These are phyloP conservation scores for Tarenaya hassleriana DNA, from an alignment of 345 rosid genomes.

Conservation along the genomic window DNA sequence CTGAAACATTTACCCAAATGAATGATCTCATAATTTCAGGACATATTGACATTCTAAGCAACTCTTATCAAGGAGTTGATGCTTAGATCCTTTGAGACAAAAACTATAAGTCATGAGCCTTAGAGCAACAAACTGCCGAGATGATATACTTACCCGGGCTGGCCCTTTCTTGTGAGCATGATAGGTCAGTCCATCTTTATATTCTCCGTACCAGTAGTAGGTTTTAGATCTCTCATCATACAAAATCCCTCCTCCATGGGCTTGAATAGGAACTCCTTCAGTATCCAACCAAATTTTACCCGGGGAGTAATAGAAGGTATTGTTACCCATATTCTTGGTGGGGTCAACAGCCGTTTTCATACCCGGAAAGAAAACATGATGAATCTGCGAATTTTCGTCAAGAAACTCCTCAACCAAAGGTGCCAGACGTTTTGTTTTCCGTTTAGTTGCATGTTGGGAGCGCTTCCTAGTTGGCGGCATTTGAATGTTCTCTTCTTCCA, in stretches of 20 bases:
- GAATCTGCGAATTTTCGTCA: slow-evolving; percentile 81
- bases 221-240: slow-evolving; percentile 49
- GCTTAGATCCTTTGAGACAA: neutral
- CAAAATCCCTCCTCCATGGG: slow-evolving; percentile 87
- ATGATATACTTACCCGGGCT: slow-evolving; percentile 57
- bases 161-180: slow-evolving; percentile 67
- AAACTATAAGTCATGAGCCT: neutral
- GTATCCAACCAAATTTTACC: slow-evolving; percentile 91
- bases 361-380: slow-evolving; percentile 72
- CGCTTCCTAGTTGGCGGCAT: slow-evolving; percentile 79
- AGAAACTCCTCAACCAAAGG: slow-evolving; percentile 87
- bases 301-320: slow-evolving; percentile 50
- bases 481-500: slow-evolving; percentile 67
- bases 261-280: slow-evolving; percentile 86
- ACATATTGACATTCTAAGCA: no score
- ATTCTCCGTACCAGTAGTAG: slow-evolving; percentile 92
- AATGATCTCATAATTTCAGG: no score
- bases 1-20: slow-evolving; percentile 29
- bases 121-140: neutral
- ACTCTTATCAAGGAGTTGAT: neutral
- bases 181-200: slow-evolving; percentile 90
- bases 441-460: slow-evolving; percentile 75
- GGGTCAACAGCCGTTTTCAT: slow-evolving; percentile 57
- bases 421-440: slow-evolving; percentile 57
- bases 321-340: slow-evolving; percentile 43